Base-by-base conservation (phyloP, 1,139 yeast genomes). In the Candida neerlandica region DNA sequence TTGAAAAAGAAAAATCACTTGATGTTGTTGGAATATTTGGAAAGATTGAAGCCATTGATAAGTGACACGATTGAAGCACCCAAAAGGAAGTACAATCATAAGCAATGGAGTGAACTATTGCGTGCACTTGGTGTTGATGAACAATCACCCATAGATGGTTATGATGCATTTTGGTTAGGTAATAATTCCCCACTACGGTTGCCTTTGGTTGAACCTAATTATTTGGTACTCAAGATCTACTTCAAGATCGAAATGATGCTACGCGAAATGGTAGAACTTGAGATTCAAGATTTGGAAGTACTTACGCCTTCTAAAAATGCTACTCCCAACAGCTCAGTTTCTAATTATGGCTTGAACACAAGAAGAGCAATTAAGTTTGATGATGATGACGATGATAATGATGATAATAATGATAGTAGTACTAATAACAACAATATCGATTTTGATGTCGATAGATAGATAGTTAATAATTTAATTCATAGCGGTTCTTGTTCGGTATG, bases 181-280 rank as follows among this genome's bases (percentile, higher is more conserved):
- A 83, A 82, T 3, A 61, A 65, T 3, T 84, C 91, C 1, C 96
- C 96, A 0, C 65, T 87, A 34, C 70, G 86, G 43, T 79, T 78
- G 46, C 94, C 94, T 0, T 66, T 85, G 40, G 78, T 76, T 55
- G 91, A 89, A 59, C 83, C 90, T 0, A 79, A 82, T 51, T 87
- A 80, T 58, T 78, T 87, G 46, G 67, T 84, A 21, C 67, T 78
- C 53, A 71, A 76, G 53, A 69, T 79, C 45, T 62, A 81, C 44
- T 63, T 53, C 41, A 58, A 57, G 34, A 58, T 66, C 23, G 70
- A 67, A 54, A 50, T 57, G 27, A 61, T 62, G 33, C 46, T 67
- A 18, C 48, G 56, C 18, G 45, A 48, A n/a, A 50, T 64, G 45
- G 56, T 63, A n/a, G 50, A 56, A 11, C 51, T 54, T 12, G 58